Base-by-base conservation (phyloP, 192 early-diverging fungal species). In the Backusella circina region DNA sequence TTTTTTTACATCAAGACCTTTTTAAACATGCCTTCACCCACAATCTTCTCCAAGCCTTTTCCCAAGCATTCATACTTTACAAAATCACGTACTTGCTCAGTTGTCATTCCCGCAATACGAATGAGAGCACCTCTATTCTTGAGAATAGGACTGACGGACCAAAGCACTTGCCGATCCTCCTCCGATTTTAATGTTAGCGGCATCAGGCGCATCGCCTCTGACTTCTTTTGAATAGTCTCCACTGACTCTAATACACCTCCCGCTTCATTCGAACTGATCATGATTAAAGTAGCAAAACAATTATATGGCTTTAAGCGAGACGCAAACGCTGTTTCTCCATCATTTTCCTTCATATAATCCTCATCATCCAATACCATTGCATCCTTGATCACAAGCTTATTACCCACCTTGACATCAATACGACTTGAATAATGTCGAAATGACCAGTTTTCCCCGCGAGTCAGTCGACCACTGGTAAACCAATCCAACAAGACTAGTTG, bases 401-500 rank as follows among this genome's bases (percentile, higher is more conserved):
- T 73, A 32, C 57, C 73, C 1, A 84, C 41, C 9, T 72, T 65
- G 26, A 86, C 28, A 71, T 79, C 83, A 35, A 68, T 78, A 32
- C 68, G 79, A 75, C 70, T 84, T 39, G 76, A 80, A 71, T 73
- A 86, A 67, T 74, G 78, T 74, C 69, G 72, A 67, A 92, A 96
- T 65, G 67, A 79, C 94, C 94, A 97, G 10, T 73, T 74, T 70
- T 97, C 95, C 31, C 94, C 94, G 1, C 91, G 70, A 12, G 86
- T 88, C 75, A 84, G 82, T 57, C 95, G 73, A 6, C 95, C 95
- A 50, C 90, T 89, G 0, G 92, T 94, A 74, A 94, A 89, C 95
- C 95, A 97, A 73, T 97, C 95, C 33, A 97, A 79, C 8, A 95
- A 71, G 0, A 95, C 83, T 9, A 95, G 67, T 30, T 90, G 91